Percentiles rank a stretch among this genome's conserved stretches.
These are phyloP conservation scores for Glycine tomentella DNA, from an alignment of 306 rosid species.

Conservation along the genomic window DNA sequence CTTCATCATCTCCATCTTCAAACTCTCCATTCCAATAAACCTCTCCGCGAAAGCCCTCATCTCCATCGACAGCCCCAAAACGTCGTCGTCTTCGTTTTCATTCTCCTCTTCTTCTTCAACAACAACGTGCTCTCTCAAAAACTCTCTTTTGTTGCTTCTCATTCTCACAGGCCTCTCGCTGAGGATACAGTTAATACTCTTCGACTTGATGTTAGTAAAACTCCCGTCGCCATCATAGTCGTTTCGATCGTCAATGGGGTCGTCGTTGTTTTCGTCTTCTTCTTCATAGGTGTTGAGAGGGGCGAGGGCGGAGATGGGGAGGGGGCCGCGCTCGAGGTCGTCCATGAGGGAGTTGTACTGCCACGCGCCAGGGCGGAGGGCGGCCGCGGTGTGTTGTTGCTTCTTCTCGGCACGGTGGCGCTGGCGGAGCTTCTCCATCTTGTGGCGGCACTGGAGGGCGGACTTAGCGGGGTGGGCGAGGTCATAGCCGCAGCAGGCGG, in stretches of 20 bases:
- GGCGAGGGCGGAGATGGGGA: conserved; percentile 70
- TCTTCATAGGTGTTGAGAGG: not conserved
- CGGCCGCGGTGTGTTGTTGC: conserved; percentile 21
- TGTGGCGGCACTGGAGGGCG: conserved; percentile 85
- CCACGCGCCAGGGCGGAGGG: conserved; percentile 48
- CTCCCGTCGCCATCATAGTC: conserved; percentile 27
- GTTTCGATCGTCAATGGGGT: conserved; percentile 4
- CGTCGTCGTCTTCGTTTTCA: conserved; percentile 9
- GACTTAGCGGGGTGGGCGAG: conserved; percentile 66
- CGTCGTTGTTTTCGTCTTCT: not conserved
- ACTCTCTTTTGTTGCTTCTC: conserved; percentile 38
- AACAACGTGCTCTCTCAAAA: conserved; percentile 11
- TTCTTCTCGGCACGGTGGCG: conserved; percentile 74
- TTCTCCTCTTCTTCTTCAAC: conserved; percentile 6
- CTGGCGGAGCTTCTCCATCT: conserved; percentile 95
- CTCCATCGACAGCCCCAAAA: conserved; percentile 64
- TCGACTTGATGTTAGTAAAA: conserved; percentile 38
- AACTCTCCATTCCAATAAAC: conserved; percentile 72
- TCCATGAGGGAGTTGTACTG: conserved; percentile 77
- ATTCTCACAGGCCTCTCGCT: conserved; percentile 38
- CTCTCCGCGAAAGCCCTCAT: conserved; percentile 66
- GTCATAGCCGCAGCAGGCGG: conserved; percentile 83
- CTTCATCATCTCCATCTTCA: conserved; percentile 83
- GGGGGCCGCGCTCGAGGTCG: conserved; percentile 76
- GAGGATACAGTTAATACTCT: conserved; percentile 60